Base-by-base conservation (phyloP, 208 protist genomes). In the Crithidia acanthocephali region DNA sequence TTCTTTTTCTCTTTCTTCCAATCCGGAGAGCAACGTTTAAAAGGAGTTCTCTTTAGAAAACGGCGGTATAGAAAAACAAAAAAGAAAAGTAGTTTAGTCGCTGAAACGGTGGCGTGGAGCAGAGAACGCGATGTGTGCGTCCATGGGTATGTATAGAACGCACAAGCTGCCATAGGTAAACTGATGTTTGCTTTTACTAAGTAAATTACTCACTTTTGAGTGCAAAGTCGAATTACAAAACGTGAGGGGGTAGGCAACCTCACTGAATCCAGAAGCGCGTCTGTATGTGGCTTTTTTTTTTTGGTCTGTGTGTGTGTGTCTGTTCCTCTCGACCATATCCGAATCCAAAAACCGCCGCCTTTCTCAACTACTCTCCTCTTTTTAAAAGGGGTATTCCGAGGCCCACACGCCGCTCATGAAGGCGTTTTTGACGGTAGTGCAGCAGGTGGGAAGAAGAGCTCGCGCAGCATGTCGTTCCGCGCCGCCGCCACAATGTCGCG, bases 381-480 rank as follows among this genome's bases (percentile, higher is more conserved):
- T 53, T 58, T 48, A n/a, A n/a, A n/a, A n/a, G n/a, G n/a, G n/a
- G n/a, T n/a, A n/a, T n/a, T n/a, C n/a, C n/a, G n/a, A n/a, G n/a
- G n/a, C n/a, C n/a, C n/a, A n/a, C n/a, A n/a, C n/a, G n/a, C 18
- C 18, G 13, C 23, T 40, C 28, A 70, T 22, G 23, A 50, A 61
- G 15, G 30, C 32, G 7, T 57, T 25, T 18, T 42, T 11, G 18
- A 2, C 59, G 40, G 22, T 48, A 32, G 62, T 52, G 55, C 9
- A n/a, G 79, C 25, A 16, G 53, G 59, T 30, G 65, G 53, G 7
- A 79, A 83, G 33, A 90, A 66, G 32, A 94, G 77, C 68, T 90
- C 84, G 27, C 79, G 84, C 47, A 90, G 72, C 73, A 92, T 92
- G 47, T 92, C 86, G 23, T 86, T 80, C 13, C 81, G 80, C 20